A percentile compares a stretch with the other conserved stretches of the same genome.
Evolutionary conservation across 257 asterid species (phyloP).

Genomic region (Scutellaria minor): DNA sequence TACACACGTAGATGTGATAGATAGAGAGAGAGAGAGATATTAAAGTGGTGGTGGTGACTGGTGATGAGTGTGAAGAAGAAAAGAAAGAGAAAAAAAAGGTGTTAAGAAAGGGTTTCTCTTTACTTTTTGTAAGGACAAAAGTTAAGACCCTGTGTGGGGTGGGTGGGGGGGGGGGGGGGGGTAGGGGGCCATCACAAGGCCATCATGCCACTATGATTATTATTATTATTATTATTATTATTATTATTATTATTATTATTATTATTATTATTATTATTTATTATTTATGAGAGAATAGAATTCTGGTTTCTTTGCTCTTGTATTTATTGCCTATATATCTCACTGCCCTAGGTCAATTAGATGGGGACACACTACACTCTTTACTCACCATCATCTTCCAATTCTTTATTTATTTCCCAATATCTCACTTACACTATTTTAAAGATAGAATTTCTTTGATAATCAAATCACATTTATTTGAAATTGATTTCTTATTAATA

Average conservation of each 20-base stretch:
- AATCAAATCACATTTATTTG: too few relatives aligned
- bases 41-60: constrained; percentile 36
- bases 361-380: background rate
- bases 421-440: too few relatives aligned
- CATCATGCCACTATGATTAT: constrained; percentile 71
- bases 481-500: too few relatives aligned
- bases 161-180: constrained; percentile 1
- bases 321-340: constrained; percentile 50
- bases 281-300: constrained; percentile 55
- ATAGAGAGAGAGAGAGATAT: constrained; percentile 15
- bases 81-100: constrained; percentile 35
- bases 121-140: constrained; percentile 53
- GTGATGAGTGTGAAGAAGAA: background rate
- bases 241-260: too few relatives aligned
- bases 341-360: constrained; percentile 49
- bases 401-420: too few relatives aligned
- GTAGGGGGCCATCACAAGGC: constrained; percentile 46
- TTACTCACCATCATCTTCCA: too few relatives aligned
- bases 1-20: constrained; percentile 20
- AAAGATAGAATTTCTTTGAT: too few relatives aligned
- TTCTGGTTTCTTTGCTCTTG: constrained; percentile 70
- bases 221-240: too few relatives aligned
- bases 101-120: constrained; percentile 39
- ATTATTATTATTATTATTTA: too few relatives aligned
- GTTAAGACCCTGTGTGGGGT: constrained; percentile 34